Conservation (phyloP, 2,329 filamentous ascomycete genomes). For the Pestalotiopsis sp. region DNA sequence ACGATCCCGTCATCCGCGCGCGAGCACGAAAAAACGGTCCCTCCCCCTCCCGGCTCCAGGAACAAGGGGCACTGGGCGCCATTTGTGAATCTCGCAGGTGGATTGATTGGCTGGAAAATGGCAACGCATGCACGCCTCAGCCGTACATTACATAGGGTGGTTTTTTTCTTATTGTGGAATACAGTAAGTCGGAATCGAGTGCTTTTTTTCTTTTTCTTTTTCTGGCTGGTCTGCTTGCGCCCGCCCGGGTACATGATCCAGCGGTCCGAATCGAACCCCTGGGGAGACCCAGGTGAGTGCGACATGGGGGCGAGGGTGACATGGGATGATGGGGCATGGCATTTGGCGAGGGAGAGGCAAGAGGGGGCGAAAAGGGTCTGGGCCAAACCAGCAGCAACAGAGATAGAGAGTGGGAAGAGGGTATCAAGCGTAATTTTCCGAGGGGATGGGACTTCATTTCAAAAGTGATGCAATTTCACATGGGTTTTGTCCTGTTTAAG, state of each 20-base stretch:
- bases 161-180: neutral
- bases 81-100: neutral
- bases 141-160: neutral
- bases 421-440: neutral
- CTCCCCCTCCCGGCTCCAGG: neutral
- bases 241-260: neutral
- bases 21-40: neutral
- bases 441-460: neutral
- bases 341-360: too few relatives aligned
- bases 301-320: neutral
- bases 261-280: conserved; percentile 1
- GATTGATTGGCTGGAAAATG: neutral
- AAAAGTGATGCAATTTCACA: neutral
- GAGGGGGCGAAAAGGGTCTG: too few relatives aligned
- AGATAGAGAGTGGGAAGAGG: neutral
- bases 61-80: neutral
- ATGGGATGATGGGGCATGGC: neutral
- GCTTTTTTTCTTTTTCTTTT: neutral
- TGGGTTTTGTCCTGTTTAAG: neutral
- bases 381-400: neutral
- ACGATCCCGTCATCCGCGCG: too few relatives aligned
- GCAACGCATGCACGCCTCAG: neutral
- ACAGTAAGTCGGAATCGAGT: neutral
- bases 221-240: neutral
- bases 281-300: neutral